Percentiles rank a stretch among this genome's conserved stretches.
phyloP scores from a whole-genome alignment of 1,284 basidiomycete genomes.

The Farysia itapuensis region DNA sequence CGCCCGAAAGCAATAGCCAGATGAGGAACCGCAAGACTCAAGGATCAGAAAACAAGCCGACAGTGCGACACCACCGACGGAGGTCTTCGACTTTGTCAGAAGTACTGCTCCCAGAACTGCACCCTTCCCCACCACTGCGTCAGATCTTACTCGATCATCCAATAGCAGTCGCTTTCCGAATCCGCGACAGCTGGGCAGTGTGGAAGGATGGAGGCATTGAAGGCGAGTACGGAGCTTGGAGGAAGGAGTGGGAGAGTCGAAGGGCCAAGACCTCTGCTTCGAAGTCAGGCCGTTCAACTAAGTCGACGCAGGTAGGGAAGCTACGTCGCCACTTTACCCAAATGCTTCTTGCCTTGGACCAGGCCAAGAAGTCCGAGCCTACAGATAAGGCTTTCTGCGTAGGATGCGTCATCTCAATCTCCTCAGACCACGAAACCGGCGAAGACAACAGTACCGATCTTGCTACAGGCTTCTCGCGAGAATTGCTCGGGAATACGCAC shows the following conservation, averaged over 20 bases:
- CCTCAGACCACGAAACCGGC: slow-evolving; percentile 1
- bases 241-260: slow-evolving; percentile 61
- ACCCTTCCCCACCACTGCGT: slow-evolving; percentile 60
- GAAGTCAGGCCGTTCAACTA: background rate
- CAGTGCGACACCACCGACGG: background rate
- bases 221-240: slow-evolving; percentile 70
- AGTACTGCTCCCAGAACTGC: slow-evolving; percentile 18
- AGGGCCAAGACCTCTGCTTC: slow-evolving; percentile 1
- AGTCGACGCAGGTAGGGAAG: background rate
- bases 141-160: slow-evolving; percentile 66
- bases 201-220: slow-evolving; percentile 74
- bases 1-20: slow-evolving; percentile 3
- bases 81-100: slow-evolving; percentile 17
- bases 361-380: slow-evolving; percentile 74
- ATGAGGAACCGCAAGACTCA: background rate
- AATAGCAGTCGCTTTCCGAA: slow-evolving; percentile 68
- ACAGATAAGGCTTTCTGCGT: slow-evolving; percentile 88
- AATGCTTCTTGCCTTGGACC: slow-evolving; percentile 70
- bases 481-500: slow-evolving; percentile 89
- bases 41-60: background rate
- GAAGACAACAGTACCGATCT: slow-evolving; percentile 62
- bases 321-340: slow-evolving; percentile 58
- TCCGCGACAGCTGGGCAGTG: slow-evolving; percentile 78
- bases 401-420: slow-evolving; percentile 77
- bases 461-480: slow-evolving; percentile 84